These are phyloP conservation scores for Penicillium vulpinum DNA, from an alignment of 2,329 filamentous ascomycete species.

Conservation along the genomic window DNA sequence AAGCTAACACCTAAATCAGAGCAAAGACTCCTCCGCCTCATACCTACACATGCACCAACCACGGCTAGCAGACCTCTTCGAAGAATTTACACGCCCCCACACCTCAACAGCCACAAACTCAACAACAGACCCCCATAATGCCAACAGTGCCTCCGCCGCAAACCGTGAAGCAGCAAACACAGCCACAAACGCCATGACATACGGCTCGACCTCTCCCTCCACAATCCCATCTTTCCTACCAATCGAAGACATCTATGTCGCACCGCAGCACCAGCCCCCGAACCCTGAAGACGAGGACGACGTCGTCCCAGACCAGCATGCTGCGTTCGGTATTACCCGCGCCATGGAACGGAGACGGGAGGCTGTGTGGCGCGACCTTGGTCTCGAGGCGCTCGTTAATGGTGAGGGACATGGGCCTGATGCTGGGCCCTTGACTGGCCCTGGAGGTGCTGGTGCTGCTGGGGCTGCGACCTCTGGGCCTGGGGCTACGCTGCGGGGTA, in stretches of 20 bases:
- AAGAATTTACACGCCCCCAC: slow-evolving; percentile 52
- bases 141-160: slow-evolving; percentile 1
- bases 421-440: slow-evolving; percentile 10
- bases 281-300: slow-evolving; percentile 69
- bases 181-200: slow-evolving; percentile 23
- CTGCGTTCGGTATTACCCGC: slow-evolving; percentile 65
- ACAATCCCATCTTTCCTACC: slow-evolving; percentile 47
- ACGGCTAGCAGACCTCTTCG: slow-evolving; percentile 51
- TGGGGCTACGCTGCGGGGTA: slow-evolving; percentile 21
- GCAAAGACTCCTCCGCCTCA: slow-evolving; percentile 52
- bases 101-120: slow-evolving; percentile 26
- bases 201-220: slow-evolving; percentile 33
- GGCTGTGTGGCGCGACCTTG: slow-evolving; percentile 60
- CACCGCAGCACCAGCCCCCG: slow-evolving; percentile 60
- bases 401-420: slow-evolving; percentile 24
- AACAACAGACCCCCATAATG: slow-evolving; percentile 1
- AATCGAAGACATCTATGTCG: slow-evolving; percentile 63
- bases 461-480: slow-evolving; percentile 15
- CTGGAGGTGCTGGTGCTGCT: slow-evolving; percentile 25
- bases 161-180: slow-evolving; percentile 2
- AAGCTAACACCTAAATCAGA: slow-evolving; percentile 31
- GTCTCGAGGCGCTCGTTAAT: slow-evolving; percentile 54
- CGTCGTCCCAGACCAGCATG: slow-evolving; percentile 66
- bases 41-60: slow-evolving; percentile 52
- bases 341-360: slow-evolving; percentile 58